Evolutionary conservation across 2,329 filamentous ascomycete genomes (phyloP).

Genomic region (Hawksworthiomyces lignivorus): DNA sequence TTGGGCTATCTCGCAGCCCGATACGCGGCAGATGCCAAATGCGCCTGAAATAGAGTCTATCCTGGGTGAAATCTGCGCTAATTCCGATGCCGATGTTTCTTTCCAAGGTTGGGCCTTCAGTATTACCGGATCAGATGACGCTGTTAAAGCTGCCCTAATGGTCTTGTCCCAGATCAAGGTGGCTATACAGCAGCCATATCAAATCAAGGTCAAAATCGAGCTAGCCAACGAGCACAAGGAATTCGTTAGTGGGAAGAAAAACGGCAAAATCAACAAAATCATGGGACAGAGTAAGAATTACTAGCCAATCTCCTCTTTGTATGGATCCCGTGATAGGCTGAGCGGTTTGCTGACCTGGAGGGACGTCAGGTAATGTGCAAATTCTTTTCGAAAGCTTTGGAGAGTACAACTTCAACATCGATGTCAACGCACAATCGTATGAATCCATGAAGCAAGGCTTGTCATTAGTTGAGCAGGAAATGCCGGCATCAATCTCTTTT

Average conservation of each 20-base stretch:
- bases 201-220: slow-evolving; percentile 96
- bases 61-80: slow-evolving; percentile 91
- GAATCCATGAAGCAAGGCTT: slow-evolving; percentile 91
- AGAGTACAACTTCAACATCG: slow-evolving; percentile 99
- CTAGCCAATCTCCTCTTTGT: too few species aligned
- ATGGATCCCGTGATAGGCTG: too few species aligned
- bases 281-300: slow-evolving; percentile 81
- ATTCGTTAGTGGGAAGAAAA: slow-evolving; percentile 99
- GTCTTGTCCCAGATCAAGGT: slow-evolving; percentile 90
- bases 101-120: slow-evolving; percentile 93
- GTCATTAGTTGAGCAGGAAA: slow-evolving; percentile 92
- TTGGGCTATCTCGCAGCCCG: slow-evolving; percentile 84
- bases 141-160: slow-evolving; percentile 89
- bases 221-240: slow-evolving; percentile 99
- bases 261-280: slow-evolving; percentile 99
- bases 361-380: slow-evolving; percentile 87
- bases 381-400: slow-evolving; percentile 99
- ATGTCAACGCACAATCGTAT: slow-evolving; percentile 86
- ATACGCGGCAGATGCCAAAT: slow-evolving; percentile 53
- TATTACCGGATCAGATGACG: slow-evolving; percentile 91
- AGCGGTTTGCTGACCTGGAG: too few species aligned
- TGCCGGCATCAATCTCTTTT: slow-evolving; percentile 98
- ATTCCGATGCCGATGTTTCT: slow-evolving; percentile 87
- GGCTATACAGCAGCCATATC: slow-evolving; percentile 77
- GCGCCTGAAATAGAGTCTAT: slow-evolving; percentile 77